These are phyloP conservation scores for Yamadazyma membranifaciens DNA, from an alignment of 1,139 yeast genomes.

Conservation along the genomic window DNA sequence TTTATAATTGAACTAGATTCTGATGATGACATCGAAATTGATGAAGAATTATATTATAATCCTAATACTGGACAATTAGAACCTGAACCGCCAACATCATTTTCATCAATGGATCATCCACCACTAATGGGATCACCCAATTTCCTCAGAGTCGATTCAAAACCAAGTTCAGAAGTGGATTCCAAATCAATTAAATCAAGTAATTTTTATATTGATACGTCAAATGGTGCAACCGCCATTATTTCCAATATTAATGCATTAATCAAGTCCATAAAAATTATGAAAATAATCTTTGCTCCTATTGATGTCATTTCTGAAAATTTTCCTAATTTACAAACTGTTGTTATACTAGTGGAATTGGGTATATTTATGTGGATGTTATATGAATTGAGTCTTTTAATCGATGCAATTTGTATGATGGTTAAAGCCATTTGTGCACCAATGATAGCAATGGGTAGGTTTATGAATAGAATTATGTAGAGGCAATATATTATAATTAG, in stretches of 20 bases:
- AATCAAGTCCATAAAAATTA: slow-evolving; percentile 36
- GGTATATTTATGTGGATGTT: slow-evolving; percentile 42
- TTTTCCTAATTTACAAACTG: slow-evolving; percentile 40
- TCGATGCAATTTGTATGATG: slow-evolving; percentile 49
- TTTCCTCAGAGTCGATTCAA: neutral
- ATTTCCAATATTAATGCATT: slow-evolving; percentile 32
- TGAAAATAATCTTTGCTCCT: slow-evolving; percentile 42
- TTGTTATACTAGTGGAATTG: slow-evolving; percentile 39
- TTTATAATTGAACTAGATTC: slow-evolving; percentile 33
- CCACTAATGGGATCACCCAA: slow-evolving; percentile 1
- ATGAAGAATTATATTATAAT: slow-evolving; percentile 33
- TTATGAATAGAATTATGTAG: slow-evolving; percentile 43
- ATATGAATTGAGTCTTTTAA: slow-evolving; percentile 41
- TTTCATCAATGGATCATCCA: slow-evolving; percentile 18
- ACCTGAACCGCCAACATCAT: slow-evolving; percentile 33
- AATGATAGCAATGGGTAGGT: slow-evolving; percentile 46
- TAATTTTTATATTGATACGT: slow-evolving; percentile 12
- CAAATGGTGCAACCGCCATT: slow-evolving; percentile 19
- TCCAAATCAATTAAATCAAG: neutral
- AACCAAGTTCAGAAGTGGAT: neutral
- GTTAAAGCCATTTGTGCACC: slow-evolving; percentile 50
- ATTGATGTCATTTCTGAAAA: slow-evolving; percentile 40
- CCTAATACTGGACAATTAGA: slow-evolving; percentile 35
- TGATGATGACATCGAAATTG: slow-evolving; percentile 20
- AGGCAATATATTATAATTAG: neutral